Evolutionary conservation across 345 rosid genomes (phyloP).

Genomic region (Rhodamnia argentea): DNA sequence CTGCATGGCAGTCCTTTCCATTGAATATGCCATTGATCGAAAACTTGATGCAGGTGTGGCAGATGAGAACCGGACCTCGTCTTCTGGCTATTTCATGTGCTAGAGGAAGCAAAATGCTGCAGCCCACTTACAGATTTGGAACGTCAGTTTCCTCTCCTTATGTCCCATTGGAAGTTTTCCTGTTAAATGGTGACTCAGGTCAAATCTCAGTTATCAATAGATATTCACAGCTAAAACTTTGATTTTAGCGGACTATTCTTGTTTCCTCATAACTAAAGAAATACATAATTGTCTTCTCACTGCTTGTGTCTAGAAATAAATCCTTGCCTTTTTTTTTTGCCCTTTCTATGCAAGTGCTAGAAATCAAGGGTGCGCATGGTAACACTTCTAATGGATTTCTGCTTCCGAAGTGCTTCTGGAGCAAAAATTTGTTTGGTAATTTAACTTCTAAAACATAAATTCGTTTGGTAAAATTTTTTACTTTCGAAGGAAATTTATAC

Average conservation of each 20-base stretch:
- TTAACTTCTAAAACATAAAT: no score
- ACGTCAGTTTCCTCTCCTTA: conserved; percentile 54
- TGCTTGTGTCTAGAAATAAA: background rate
- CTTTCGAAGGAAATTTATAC: no score
- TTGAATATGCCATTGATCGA: background rate
- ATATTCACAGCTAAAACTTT: conserved; percentile 26
- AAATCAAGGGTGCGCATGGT: background rate
- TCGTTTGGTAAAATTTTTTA: no score
- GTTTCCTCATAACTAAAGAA: background rate
- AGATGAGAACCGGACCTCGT: conserved; percentile 95
- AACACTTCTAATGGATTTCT: no score
- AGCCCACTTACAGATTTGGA: conserved; percentile 83
- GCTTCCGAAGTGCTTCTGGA: no score
- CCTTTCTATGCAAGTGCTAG: background rate
- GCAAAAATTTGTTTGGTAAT: no score
- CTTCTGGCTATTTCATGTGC: conserved; percentile 60
- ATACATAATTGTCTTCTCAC: background rate
- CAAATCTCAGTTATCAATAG: conserved; percentile 67
- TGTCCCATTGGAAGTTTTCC: conserved; percentile 70
- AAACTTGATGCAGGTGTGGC: conserved; percentile 69
- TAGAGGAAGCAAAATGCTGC: conserved; percentile 70
- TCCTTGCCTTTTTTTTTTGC: background rate
- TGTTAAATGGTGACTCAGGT: conserved; percentile 86
- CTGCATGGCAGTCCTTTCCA: background rate
- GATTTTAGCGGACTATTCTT: background rate